Evolutionary conservation across 352 stramenopile species (phyloP).

Genomic region (Globisporangium yorkense): DNA sequence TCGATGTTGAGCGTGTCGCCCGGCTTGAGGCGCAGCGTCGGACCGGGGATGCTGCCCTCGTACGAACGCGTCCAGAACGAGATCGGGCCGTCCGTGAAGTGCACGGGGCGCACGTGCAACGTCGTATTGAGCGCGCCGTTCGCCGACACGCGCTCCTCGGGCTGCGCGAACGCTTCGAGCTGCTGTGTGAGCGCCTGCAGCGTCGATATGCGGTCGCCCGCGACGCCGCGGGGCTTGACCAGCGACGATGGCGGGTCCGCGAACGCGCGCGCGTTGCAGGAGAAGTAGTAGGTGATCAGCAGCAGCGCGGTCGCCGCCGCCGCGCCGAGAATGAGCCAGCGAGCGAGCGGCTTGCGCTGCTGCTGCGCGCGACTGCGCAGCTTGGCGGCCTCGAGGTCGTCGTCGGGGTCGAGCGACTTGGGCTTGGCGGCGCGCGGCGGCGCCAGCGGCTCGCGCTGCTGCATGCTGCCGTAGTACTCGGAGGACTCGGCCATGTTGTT

Average conservation of each 20-base stretch:
- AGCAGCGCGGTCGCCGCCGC: constrained; percentile 2
- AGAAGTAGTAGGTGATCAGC: constrained; percentile 9
- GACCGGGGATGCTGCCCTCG: constrained; percentile 49
- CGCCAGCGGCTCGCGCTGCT: constrained; percentile 6
- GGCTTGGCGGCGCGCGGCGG: neutral
- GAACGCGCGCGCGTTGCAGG: neutral
- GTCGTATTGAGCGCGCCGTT: constrained; percentile 63
- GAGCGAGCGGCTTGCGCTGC: constrained; percentile 7
- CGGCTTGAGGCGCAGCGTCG: constrained; percentile 48
- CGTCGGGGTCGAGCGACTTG: neutral
- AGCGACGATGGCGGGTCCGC: neutral
- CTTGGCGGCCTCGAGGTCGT: constrained; percentile 2
- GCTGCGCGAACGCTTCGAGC: constrained; percentile 28
- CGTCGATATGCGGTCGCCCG: neutral
- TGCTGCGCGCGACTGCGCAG: neutral
- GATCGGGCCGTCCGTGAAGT: constrained; percentile 47
- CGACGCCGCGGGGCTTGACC: neutral
- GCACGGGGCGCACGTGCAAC: constrained; percentile 33
- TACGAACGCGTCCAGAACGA: constrained; percentile 70
- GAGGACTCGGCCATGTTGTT: constrained; percentile 9
- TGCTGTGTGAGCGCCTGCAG: constrained; percentile 24
- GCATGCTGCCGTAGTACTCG: constrained; percentile 17
- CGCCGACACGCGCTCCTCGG: constrained; percentile 27
- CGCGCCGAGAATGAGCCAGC: constrained; percentile 5
- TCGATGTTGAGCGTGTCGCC: constrained; percentile 60